These are phyloP conservation scores for Moelleriella libera DNA, from an alignment of 2,329 filamentous ascomycete species.

Conservation along the genomic window DNA sequence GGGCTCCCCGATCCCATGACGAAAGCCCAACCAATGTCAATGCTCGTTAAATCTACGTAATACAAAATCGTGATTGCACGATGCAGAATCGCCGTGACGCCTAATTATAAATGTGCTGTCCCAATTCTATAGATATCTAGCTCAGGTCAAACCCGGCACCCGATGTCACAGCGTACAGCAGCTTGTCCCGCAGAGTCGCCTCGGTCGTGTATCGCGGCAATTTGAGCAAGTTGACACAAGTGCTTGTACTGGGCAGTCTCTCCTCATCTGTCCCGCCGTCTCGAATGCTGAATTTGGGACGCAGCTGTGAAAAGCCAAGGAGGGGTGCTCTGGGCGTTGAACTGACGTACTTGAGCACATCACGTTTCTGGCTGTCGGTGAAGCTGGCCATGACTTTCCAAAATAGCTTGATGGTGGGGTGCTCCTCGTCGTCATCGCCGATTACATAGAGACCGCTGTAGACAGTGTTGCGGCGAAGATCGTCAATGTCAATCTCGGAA, in stretches of 20 bases:
- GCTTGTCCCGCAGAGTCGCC: conserved; percentile 55
- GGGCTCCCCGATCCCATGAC: background rate
- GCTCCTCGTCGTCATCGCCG: conserved; percentile 78
- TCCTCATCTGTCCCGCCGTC: conserved; percentile 51
- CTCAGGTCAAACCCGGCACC: conserved; percentile 86
- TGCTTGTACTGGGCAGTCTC: conserved; percentile 83
- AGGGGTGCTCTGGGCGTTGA: conserved; percentile 83
- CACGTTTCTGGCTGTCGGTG: conserved; percentile 61
- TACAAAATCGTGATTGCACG: no score
- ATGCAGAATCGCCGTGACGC: no score
- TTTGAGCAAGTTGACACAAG: conserved; percentile 90
- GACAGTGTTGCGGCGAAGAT: conserved; percentile 68
- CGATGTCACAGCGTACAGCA: conserved; percentile 79
- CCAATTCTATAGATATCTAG: conserved; percentile 13
- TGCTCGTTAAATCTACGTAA: background rate
- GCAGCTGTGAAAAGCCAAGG: conserved; percentile 75
- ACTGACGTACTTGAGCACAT: conserved; percentile 91
- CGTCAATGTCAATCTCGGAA: conserved; percentile 72
- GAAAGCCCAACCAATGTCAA: background rate
- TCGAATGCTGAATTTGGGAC: conserved; percentile 77
- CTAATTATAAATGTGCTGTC: no score
- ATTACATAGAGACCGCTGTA: conserved; percentile 84
- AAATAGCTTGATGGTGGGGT: conserved; percentile 74
- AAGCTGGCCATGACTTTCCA: conserved; percentile 78
- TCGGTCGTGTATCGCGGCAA: conserved; percentile 66